Conservation (phyloP, 2,329 filamentous ascomycete species). For the Pseudogymnoascus sp. region DNA sequence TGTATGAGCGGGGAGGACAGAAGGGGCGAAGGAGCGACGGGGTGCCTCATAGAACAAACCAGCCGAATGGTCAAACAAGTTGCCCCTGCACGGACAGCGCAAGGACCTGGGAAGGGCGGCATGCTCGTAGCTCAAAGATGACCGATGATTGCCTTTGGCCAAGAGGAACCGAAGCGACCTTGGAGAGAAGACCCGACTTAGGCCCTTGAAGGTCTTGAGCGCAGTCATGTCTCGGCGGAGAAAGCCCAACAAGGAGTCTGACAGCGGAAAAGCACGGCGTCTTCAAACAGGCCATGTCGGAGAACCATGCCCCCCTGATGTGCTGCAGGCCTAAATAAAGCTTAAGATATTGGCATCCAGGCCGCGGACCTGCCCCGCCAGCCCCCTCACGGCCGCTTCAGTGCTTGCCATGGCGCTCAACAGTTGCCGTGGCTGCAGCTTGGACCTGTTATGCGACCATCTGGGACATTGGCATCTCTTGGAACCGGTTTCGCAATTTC, state of each 20-base stretch:
- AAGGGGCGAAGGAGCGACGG: background rate
- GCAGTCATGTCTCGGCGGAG: background rate
- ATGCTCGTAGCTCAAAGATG: background rate
- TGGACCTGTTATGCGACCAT: background rate
- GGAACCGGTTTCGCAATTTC: background rate
- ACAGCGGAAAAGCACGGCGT: background rate
- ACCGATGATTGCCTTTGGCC: background rate
- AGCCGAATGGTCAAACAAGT: slow-evolving; percentile 3
- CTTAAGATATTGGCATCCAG: background rate
- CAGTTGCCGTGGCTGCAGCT: background rate
- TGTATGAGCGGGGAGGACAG: background rate
- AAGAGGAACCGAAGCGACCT: background rate
- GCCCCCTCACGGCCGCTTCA: background rate
- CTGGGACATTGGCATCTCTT: background rate
- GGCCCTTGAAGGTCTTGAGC: background rate
- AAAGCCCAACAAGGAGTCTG: background rate
- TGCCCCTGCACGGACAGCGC: background rate
- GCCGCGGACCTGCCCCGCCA: background rate
- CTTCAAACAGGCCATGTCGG: slow-evolving; percentile 1
- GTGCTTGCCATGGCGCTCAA: background rate
- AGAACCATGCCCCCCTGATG: background rate
- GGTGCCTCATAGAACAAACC: background rate
- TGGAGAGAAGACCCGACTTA: background rate
- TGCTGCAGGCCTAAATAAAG: background rate
- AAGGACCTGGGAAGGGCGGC: background rate